Evolutionary conservation across 345 rosid genomes (phyloP).

Genomic region (Syzygium grande): DNA sequence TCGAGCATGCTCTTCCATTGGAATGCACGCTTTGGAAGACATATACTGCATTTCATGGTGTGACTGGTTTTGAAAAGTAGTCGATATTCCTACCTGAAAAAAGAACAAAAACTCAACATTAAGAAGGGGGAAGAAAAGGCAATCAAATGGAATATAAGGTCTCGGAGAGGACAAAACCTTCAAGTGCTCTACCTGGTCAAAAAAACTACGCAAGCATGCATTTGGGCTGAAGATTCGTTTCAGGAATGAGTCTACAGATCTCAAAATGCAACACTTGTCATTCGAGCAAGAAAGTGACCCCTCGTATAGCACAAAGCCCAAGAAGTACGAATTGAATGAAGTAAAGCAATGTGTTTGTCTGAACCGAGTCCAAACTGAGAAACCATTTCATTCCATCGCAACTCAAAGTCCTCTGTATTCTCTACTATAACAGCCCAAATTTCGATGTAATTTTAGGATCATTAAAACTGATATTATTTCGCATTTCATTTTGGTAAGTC

Average conservation of each 20-base stretch:
- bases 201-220: conserved; percentile 63
- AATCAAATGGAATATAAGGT: background rate
- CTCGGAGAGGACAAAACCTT: background rate
- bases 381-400: conserved; percentile 64
- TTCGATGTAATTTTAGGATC: too few relatives aligned
- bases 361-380: conserved; percentile 67
- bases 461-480: too few relatives aligned
- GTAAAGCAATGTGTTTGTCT: conserved; percentile 71
- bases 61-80: conserved; percentile 36
- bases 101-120: background rate
- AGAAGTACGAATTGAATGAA: conserved; percentile 50
- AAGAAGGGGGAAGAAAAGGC: background rate
- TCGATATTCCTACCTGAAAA: conserved; percentile 30
- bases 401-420: conserved; percentile 63
- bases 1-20: conserved; percentile 81
- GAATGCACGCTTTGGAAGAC: conserved; percentile 60
- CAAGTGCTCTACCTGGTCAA: conserved; percentile 57
- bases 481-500: too few relatives aligned
- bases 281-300: conserved; percentile 68
- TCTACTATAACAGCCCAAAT: too few relatives aligned
- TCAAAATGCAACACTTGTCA: conserved; percentile 52
- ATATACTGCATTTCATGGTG: conserved; percentile 31
- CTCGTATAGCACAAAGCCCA: conserved; percentile 61
- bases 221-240: conserved; percentile 47
- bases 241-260: conserved; percentile 48